A percentile compares a stretch with the other conserved stretches of the same genome.
These are phyloP conservation scores for Colletotrichum magnum DNA, from an alignment of 2,329 filamentous ascomycete genomes.

Conservation along the genomic window DNA sequence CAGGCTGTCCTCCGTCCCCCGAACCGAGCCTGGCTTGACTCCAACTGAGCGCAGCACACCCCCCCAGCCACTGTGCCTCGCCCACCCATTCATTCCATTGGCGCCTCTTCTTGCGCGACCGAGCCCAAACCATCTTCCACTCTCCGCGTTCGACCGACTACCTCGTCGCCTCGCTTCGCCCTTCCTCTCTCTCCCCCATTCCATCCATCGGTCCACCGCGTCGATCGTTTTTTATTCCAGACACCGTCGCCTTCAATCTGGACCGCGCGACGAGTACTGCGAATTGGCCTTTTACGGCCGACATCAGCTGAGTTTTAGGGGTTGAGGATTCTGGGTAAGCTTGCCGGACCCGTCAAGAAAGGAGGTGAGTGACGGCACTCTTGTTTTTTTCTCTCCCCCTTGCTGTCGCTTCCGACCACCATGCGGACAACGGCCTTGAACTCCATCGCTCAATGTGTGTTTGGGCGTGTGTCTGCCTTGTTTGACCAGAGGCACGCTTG, in stretches of 20 bases:
- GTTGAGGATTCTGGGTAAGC: conserved; percentile 44
- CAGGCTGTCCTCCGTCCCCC: conserved; percentile 21
- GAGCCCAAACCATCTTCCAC: conserved; percentile 40
- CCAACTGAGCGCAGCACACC: conserved; percentile 23
- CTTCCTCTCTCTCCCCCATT: conserved; percentile 28
- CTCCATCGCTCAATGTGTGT: not conserved
- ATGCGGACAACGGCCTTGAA: not conserved
- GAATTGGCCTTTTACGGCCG: conserved; percentile 46
- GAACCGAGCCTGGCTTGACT: conserved; percentile 28
- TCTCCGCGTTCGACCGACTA: conserved; percentile 40
- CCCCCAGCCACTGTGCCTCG: conserved; percentile 39
- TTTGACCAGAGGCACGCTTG: conserved; percentile 18
- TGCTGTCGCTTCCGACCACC: conserved; percentile 1
- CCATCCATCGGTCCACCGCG: conserved; percentile 36
- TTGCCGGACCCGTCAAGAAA: conserved; percentile 38
- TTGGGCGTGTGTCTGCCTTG: conserved; percentile 19
- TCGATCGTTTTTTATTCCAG: conserved; percentile 26
- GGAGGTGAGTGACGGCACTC: conserved; percentile 38
- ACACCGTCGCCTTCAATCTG: conserved; percentile 30
- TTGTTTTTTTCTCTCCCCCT: conserved; percentile 1
- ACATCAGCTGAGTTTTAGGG: conserved; percentile 46
- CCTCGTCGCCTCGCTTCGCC: conserved; percentile 30
- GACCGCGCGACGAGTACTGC: conserved; percentile 37
- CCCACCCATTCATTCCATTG: conserved; percentile 39
- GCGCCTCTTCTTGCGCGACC: conserved; percentile 41